Evolutionary conservation across 2,329 filamentous ascomycete genomes (phyloP), one percentile per base, ranked within the genome.

Genomic region (Ampelomyces quisqualis): DNA sequence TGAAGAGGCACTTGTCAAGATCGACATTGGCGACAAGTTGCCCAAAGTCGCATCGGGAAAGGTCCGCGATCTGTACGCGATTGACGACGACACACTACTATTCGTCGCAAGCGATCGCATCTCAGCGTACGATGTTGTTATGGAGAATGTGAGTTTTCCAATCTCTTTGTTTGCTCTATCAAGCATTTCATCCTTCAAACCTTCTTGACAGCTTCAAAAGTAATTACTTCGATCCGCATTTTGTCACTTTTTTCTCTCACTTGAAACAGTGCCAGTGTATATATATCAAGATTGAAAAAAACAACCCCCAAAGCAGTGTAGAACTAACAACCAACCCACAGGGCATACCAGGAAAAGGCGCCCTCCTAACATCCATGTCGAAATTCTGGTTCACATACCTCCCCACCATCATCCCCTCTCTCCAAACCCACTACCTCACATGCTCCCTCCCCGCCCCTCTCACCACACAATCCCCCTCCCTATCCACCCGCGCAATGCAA

Each of bases 51-150:
- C 80, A 6, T 75, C 77, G 26, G 82, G 82, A 50, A 94, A 94
- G 73, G 89, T 94, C 18, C 82, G 88, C 60, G 87, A 94, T 62
- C 78, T 94, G 24, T 95, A 88, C 68, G 76, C 80, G 47, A 73
- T 94, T 38, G 81, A 88, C 64, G 73, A 81, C 27, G 71, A 79
- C 41, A 85, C 81, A 2, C 79, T 95, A 4, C 83, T 95, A 41
- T 91, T 95, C 64, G 82, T 90, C 40, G 85, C 88, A 17, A 86
- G 88, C 10, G 90, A 96, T 73, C 85, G 93, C 54, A 93, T 96
- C 67, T 95, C 89, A 17, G 93, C 93, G 40, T 97, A 91, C 75
- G 91, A 97, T 77, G 89, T 94, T 57, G 82, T 95, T 57, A 83
- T 95, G 77, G 73, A 80, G 58, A 96, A 93, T 71, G 82, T 84